A percentile compares a stretch with the other conserved stretches of the same genome.
Evolutionary conservation across 495 filamentous ascomycete genomes (phyloP).

Genomic region (Xylaria venustula): DNA sequence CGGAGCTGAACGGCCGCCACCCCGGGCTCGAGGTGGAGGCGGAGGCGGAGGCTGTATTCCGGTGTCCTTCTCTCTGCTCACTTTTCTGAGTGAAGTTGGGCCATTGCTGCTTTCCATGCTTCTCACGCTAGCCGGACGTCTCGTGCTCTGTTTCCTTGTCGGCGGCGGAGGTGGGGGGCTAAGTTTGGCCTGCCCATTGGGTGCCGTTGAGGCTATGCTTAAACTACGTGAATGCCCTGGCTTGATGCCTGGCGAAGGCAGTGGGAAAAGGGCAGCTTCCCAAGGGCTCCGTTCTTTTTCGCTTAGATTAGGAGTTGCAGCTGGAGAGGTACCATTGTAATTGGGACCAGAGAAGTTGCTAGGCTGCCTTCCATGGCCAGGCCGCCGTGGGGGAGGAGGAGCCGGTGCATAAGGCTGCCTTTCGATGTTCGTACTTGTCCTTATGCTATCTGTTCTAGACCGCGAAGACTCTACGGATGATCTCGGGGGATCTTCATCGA

Average conservation of each 20-base stretch:
- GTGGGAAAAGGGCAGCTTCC: conserved; percentile 3
- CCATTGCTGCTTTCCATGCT: conserved; percentile 36
- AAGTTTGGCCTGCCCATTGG: conserved; percentile 29
- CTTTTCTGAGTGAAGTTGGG: conserved; percentile 15
- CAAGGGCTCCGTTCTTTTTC: conserved; percentile 20
- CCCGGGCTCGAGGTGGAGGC: conserved; percentile 59
- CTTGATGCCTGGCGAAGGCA: conserved; percentile 12
- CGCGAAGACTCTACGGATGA: conserved; percentile 44
- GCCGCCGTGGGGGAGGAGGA: conserved; percentile 45
- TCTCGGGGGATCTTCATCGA: conserved; percentile 35
- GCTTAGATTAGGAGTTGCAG: not conserved
- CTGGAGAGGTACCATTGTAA: conserved; percentile 14
- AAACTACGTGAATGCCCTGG: not conserved
- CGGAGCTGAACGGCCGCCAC: conserved; percentile 52
- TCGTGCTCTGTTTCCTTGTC: conserved; percentile 36
- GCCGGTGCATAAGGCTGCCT: conserved; percentile 31
- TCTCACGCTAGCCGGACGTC: conserved; percentile 36
- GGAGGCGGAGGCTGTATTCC: conserved; percentile 49
- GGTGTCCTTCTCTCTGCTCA: conserved; percentile 27
- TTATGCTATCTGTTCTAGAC: conserved; percentile 41
- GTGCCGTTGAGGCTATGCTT: conserved; percentile 13
- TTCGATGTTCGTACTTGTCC: conserved; percentile 21
- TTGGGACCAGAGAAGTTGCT: conserved; percentile 21
- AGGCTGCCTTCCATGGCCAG: conserved; percentile 33
- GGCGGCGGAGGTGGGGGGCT: conserved; percentile 46